These are phyloP conservation scores for Carex cristatella DNA, from an alignment of 176 grass and related monocot genomes.

Conservation along the genomic window DNA sequence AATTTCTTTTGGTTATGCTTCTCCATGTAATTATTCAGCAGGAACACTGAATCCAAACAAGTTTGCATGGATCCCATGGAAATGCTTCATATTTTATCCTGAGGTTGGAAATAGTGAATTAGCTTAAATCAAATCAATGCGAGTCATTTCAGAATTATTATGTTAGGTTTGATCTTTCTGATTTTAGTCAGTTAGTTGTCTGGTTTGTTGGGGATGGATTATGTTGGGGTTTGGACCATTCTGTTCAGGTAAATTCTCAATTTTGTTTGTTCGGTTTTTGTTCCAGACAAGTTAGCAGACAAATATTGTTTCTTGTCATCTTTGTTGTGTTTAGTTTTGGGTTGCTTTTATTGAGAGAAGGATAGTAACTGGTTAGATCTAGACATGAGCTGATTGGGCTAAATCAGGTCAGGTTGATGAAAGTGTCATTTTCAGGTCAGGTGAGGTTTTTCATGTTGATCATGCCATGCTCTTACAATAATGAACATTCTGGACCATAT, in stretches of 20 bases:
- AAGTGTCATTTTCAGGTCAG: background rate
- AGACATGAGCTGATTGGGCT: background rate
- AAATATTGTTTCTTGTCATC: background rate
- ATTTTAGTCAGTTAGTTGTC: background rate
- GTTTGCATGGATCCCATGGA: background rate
- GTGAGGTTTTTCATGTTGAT: background rate
- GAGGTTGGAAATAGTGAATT: background rate
- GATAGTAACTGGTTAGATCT: background rate
- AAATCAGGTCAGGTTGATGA: too few relatives aligned
- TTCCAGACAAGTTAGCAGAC: background rate
- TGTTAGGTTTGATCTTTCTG: background rate
- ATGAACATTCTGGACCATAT: background rate
- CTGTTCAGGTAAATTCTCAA: too few relatives aligned
- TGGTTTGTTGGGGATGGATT: too few relatives aligned
- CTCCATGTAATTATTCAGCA: background rate
- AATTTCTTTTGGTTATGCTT: background rate
- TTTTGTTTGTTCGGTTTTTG: too few relatives aligned
- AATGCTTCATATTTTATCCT: background rate
- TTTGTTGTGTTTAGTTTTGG: background rate
- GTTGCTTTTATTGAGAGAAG: background rate
- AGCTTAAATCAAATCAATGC: background rate
- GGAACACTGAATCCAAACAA: background rate
- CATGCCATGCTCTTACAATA: background rate
- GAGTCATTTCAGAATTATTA: background rate
- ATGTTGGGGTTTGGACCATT: too few relatives aligned